These are phyloP conservation scores for Opeltia flavorubescens DNA, from an alignment of 495 filamentous ascomycete species.

Conservation along the genomic window DNA sequence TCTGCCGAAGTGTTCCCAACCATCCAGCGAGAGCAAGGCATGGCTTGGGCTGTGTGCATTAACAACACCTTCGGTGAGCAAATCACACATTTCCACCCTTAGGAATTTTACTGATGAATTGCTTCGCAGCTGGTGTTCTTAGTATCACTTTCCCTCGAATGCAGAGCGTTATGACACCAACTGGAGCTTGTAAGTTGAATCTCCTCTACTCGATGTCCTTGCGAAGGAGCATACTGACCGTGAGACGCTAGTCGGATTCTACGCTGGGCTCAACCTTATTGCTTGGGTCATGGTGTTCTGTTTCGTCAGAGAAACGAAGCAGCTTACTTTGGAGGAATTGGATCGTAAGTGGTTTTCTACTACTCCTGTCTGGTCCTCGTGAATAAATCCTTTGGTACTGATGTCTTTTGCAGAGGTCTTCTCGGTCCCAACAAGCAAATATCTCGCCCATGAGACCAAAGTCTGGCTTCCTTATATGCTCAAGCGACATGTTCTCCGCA, in stretches of 20 bases:
- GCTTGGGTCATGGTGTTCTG: constrained; percentile 34
- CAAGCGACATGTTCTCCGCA: constrained; percentile 27
- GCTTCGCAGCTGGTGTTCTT: constrained; percentile 24
- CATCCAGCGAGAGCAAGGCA: constrained; percentile 31
- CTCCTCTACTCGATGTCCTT: not conserved
- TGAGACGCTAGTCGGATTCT: constrained; percentile 25
- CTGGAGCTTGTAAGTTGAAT: constrained; percentile 29
- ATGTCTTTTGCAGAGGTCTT: constrained; percentile 23
- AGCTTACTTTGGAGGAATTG: constrained; percentile 31
- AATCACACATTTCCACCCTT: not conserved
- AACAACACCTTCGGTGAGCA: constrained; percentile 30
- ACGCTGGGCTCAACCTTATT: constrained; percentile 36
- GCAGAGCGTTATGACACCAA: constrained; percentile 29
- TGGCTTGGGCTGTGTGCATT: constrained; percentile 32
- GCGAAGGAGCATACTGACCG: not conserved
- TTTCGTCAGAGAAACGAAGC: constrained; percentile 37
- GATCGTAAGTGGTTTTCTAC: constrained; percentile 21
- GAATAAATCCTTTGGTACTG: constrained; percentile 15
- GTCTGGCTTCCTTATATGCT: constrained; percentile 33
- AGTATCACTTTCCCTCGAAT: constrained; percentile 38
- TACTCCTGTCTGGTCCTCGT: not conserved
- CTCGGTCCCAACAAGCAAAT: constrained; percentile 34
- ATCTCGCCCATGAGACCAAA: constrained; percentile 30
- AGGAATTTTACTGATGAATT: constrained; percentile 4
- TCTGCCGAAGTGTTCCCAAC: constrained; percentile 37